Evolutionary conservation across 23 red algal species (phyloP).

Genomic region (Gracilariopsis chorda): DNA sequence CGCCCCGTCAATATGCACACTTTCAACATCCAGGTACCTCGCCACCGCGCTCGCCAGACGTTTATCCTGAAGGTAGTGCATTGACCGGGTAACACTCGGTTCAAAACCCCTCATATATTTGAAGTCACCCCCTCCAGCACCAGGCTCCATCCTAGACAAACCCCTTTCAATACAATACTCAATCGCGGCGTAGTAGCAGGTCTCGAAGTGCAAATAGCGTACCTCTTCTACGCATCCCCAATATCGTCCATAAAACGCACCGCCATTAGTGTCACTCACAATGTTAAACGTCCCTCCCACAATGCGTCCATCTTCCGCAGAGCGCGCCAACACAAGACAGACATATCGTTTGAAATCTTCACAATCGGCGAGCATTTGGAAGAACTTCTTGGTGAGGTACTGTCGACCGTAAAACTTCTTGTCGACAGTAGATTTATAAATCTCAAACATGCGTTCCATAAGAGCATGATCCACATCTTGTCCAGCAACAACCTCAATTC

Average conservation of each 20-base stretch:
- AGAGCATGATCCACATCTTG: slow-evolving; percentile 32
- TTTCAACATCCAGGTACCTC: slow-evolving; percentile 39
- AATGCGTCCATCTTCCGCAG: neutral
- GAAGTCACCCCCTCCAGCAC: slow-evolving; percentile 90
- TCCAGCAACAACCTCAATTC: slow-evolving; percentile 57
- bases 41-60: slow-evolving; percentile 37
- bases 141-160: slow-evolving; percentile 73
- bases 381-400: slow-evolving; percentile 70
- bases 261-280: slow-evolving; percentile 17
- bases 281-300: slow-evolving; percentile 65
- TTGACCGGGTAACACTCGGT: slow-evolving; percentile 58
- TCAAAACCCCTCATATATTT: slow-evolving; percentile 88
- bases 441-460: slow-evolving; percentile 63
- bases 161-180: slow-evolving; percentile 79
- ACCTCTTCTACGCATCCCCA: slow-evolving; percentile 86
- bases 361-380: slow-evolving; percentile 45
- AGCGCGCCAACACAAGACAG: slow-evolving; percentile 46
- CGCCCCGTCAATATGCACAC: slow-evolving; percentile 36
- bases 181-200: slow-evolving; percentile 86
- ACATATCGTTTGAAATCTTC: slow-evolving; percentile 43
- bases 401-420: slow-evolving; percentile 75
- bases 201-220: slow-evolving; percentile 83
- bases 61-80: slow-evolving; percentile 69
- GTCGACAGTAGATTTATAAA: slow-evolving; percentile 78
- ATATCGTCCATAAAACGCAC: slow-evolving; percentile 88